phyloP scores from a whole-genome alignment of 78 protist genomes.

The Dictyostelium capitatum region DNA sequence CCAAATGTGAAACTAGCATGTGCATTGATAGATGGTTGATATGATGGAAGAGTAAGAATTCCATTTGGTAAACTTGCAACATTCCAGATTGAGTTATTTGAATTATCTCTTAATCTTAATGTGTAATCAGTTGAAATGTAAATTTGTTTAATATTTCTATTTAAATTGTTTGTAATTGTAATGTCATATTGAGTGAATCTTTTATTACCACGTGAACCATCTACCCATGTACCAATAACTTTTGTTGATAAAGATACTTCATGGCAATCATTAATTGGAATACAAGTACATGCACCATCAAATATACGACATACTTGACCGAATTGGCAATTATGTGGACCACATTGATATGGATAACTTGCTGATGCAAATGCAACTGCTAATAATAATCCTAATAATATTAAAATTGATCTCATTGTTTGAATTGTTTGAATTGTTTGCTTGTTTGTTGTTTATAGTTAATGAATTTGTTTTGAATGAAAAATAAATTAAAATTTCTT shows the following conservation, averaged over 20 bases:
- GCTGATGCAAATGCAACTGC: not conserved
- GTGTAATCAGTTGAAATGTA: slow-evolving; percentile 24
- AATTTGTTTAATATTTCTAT: slow-evolving; percentile 21
- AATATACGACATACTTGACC: not conserved
- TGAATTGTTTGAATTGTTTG: too few species aligned
- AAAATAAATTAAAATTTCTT: too few species aligned
- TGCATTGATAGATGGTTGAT: not conserved
- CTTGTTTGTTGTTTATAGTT: too few species aligned
- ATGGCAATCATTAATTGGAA: not conserved
- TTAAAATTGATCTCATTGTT: not conserved
- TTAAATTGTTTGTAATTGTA: not conserved
- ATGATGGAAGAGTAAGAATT: not conserved
- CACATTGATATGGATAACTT: not conserved
- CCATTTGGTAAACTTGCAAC: not conserved
- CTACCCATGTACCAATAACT: slow-evolving; percentile 1
- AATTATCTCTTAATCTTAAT: not conserved
- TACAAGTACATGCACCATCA: not conserved
- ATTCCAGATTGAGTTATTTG: slow-evolving; percentile 2
- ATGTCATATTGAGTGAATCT: slow-evolving; percentile 11
- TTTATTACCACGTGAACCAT: not conserved
- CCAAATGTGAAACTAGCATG: slow-evolving; percentile 13
- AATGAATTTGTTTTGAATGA: too few species aligned
- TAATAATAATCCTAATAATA: not conserved
- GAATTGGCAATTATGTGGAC: not conserved
- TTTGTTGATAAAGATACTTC: not conserved